Evolutionary conservation across 345 rosid species (phyloP).

Genomic region (Boechera retrofracta): DNA sequence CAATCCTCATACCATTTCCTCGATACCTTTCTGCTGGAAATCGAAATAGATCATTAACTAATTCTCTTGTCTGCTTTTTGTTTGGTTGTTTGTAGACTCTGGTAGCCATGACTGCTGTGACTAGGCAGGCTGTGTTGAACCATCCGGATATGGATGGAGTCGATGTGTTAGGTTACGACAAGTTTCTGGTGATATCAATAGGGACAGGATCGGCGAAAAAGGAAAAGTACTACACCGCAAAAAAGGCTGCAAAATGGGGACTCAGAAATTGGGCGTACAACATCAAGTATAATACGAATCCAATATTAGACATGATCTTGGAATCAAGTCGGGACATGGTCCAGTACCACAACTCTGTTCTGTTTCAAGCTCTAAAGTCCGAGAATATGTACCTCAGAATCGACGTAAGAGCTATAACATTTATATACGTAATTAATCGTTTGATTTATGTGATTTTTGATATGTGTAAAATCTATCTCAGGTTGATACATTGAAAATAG

Average conservation of each 20-base stretch:
- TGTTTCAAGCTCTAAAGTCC: constrained; percentile 52
- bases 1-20: neutral
- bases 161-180: constrained; percentile 49
- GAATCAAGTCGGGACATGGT: constrained; percentile 58
- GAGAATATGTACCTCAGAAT: constrained; percentile 58
- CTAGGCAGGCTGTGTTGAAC: constrained; percentile 48
- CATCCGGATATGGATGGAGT: constrained; percentile 47
- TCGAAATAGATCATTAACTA: neutral
- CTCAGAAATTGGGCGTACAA: constrained; percentile 48
- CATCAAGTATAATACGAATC: constrained; percentile 32
- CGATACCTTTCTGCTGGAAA: neutral
- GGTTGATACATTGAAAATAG: constrained; percentile 54
- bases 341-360: constrained; percentile 54
- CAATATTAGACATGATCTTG: constrained; percentile 50
- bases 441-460: neutral
- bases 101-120: constrained; percentile 57
- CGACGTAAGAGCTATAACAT: constrained; percentile 50
- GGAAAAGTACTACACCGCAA: constrained; percentile 42
- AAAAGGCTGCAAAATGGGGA: constrained; percentile 59
- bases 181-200: constrained; percentile 54
- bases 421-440: neutral
- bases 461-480: constrained; percentile 1
- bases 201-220: constrained; percentile 37
- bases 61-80: neutral
- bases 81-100: constrained; percentile 49